A percentile compares a stretch with the other conserved stretches of the same genome.
phyloP scores from a whole-genome alignment of 1,139 yeast genomes.

The Suhomyces bolitotheri region DNA sequence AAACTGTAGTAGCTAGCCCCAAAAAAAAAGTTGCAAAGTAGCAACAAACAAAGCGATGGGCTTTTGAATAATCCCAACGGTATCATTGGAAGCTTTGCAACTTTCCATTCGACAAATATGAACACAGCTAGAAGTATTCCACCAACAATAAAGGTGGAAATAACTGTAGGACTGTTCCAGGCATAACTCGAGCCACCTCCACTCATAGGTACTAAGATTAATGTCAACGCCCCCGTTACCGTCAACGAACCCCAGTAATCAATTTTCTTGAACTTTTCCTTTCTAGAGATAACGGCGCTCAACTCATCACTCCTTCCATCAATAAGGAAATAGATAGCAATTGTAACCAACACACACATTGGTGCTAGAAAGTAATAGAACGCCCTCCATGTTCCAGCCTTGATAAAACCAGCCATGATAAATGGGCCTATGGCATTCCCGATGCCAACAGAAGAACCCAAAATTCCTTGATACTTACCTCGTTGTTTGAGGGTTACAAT shows the following conservation, averaged over 20 bases:
- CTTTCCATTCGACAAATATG: conserved; percentile 48
- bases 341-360: conserved; percentile 31
- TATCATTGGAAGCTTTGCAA: conserved; percentile 55
- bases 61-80: conserved; percentile 49
- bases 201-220: conserved; percentile 49
- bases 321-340: conserved; percentile 28
- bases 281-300: conserved; percentile 25
- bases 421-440: conserved; percentile 61
- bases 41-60: conserved; percentile 40
- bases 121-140: conserved; percentile 41
- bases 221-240: conserved; percentile 44
- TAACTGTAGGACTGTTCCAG: conserved; percentile 54
- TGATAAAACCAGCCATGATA: conserved; percentile 52
- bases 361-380: conserved; percentile 51
- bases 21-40: conserved; percentile 47
- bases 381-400: conserved; percentile 49
- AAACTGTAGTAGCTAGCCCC: conserved; percentile 51
- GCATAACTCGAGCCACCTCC: conserved; percentile 54
- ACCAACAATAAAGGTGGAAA: conserved; percentile 48
- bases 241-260: conserved; percentile 53
- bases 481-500: conserved; percentile 42
- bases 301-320: conserved; percentile 25
- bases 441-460: conserved; percentile 52
- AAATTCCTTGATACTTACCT: conserved; percentile 47
- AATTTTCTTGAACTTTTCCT: conserved; percentile 39